Evolutionary conservation across 495 filamentous ascomycete genomes (phyloP).

Genomic region (Bacidia gigantensis): DNA sequence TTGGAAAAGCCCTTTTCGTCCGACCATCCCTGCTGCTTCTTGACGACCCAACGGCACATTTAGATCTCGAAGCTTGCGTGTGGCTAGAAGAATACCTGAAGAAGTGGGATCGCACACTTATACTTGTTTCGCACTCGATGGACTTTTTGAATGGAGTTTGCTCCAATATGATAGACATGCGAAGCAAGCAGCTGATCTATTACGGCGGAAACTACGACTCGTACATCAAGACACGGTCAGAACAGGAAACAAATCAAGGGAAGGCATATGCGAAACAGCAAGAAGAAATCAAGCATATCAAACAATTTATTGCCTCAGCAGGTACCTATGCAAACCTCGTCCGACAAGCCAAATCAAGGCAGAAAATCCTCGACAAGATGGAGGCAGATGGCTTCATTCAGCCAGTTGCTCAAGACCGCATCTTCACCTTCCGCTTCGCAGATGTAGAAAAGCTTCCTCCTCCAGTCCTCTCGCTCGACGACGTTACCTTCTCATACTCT

Average conservation of each 20-base stretch:
- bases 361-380: constrained; percentile 99
- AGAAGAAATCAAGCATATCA: constrained; percentile 98
- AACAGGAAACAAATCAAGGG: constrained; percentile 95
- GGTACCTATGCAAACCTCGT: constrained; percentile 99
- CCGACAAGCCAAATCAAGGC: constrained; percentile 92
- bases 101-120: constrained; percentile 97
- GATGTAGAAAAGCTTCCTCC: constrained; percentile 97
- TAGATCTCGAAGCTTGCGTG: constrained; percentile 98
- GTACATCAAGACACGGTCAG: constrained; percentile 84
- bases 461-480: constrained; percentile 88
- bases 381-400: constrained; percentile 98
- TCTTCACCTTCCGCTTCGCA: constrained; percentile 97
- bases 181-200: constrained; percentile 78
- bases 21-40: constrained; percentile 90
- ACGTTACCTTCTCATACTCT: constrained; percentile 96
- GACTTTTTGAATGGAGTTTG: constrained; percentile 99
- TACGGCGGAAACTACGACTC: constrained; percentile 99
- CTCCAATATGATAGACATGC: constrained; percentile 98
- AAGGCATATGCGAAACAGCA: constrained; percentile 99
- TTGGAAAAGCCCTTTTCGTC: constrained; percentile 96
- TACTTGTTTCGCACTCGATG: constrained; percentile 93
- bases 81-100: constrained; percentile 99
- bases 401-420: constrained; percentile 67
- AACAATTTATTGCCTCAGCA: constrained; percentile 99
- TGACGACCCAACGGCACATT: constrained; percentile 96